Base-by-base conservation (phyloP, 495 filamentous ascomycete species). In the Tetracladium setigerum region DNA sequence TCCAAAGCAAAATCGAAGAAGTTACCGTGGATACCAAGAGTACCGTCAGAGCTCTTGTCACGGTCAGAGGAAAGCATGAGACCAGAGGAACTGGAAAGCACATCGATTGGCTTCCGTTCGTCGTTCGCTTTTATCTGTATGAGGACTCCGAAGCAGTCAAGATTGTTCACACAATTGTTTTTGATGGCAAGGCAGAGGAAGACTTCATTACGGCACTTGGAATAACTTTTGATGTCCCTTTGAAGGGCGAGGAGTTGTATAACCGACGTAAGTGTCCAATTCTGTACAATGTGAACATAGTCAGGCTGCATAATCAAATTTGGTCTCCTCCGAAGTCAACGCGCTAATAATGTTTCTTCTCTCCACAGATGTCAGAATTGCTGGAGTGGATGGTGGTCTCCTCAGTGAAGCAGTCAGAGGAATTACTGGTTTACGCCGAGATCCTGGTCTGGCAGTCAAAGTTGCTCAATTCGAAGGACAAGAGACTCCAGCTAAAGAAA, bases 91-190 rank as follows among this genome's bases (percentile, higher is more conserved):
- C 42, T 30, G 35, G 27, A 14, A 27, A 33, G 7, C 58, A 59
- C 41, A 44, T 38, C 22, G 57, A 61, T 2, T 67, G 60, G 63
- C 57, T 71, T 11, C 65, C 58, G 12, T 71, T 71, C 47, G 58
- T 65, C 2, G 30, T 70, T 11, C 57, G 70, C 4, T 71, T 70
- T 45, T 73, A 71, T 41, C 49, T 71, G 5, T 73, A 71, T 45
- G 59, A 64, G 36, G 50, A 68, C 49, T 67, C 67, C 2, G 62
- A 66, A 17, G 50, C 60, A 1, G 62, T 71, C 18, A 55, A 61
- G 19, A 30, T 65, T 11, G 53, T 71, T 5, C 66, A 72, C 44
- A 67, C 59, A 14, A 48, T 70, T 11, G 38, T 71, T 9, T 67
- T 65, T 32, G 64, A 72, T 39, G 62, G 59, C 4, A 54, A 61